Evolutionary conservation across 1,139 yeast species (phyloP).

Genomic region (Saccharomyces hybrid): DNA sequence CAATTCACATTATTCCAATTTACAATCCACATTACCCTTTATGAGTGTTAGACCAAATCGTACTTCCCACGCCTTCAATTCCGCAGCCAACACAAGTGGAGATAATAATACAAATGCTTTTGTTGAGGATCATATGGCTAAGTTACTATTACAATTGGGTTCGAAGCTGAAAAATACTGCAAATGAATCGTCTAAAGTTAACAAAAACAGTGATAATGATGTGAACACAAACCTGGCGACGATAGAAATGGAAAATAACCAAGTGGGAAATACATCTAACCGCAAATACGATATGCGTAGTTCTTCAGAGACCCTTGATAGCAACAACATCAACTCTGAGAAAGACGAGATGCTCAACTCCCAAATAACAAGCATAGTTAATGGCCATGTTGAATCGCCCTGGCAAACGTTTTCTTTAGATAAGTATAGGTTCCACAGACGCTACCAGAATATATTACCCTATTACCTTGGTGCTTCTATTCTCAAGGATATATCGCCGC

Average conservation of each 20-base stretch:
- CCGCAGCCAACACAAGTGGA: background rate
- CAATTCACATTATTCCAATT: background rate
- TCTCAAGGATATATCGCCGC: constrained; percentile 34
- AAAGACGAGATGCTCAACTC: constrained; percentile 11
- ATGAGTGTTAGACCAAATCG: background rate
- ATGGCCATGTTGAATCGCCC: constrained; percentile 5
- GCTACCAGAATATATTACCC: constrained; percentile 45
- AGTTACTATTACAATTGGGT: constrained; percentile 2
- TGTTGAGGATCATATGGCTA: constrained; percentile 4
- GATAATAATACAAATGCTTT: background rate
- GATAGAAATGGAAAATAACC: background rate
- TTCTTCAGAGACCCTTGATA: background rate
- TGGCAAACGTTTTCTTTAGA: constrained; percentile 25
- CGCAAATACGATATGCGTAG: background rate
- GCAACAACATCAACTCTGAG: constrained; percentile 6
- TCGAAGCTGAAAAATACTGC: constrained; percentile 3
- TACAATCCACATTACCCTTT: background rate
- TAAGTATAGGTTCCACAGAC: constrained; percentile 46
- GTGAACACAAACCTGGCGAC: constrained; percentile 9
- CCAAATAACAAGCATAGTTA: background rate
- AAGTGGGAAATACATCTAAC: background rate
- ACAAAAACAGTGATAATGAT: constrained; percentile 11
- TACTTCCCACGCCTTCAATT: constrained; percentile 2
- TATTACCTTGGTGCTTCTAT: constrained; percentile 39
- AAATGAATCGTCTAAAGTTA: constrained; percentile 5